These are phyloP conservation scores for Pseudocercospora crystallina DNA, from an alignment of 2,329 filamentous ascomycete genomes.

Conservation along the genomic window DNA sequence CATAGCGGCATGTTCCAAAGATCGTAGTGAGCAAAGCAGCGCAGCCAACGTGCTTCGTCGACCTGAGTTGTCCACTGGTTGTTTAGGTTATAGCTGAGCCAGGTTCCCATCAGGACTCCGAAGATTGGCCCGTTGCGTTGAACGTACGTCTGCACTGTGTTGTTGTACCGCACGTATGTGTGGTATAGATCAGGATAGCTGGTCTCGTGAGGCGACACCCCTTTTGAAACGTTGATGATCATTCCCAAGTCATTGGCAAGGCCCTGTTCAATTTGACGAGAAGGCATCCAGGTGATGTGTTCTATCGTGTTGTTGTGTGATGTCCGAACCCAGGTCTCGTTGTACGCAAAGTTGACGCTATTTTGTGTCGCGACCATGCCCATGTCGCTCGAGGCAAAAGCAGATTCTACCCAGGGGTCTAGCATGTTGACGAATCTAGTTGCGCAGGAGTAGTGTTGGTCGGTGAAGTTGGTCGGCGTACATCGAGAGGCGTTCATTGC, in stretches of 20 bases:
- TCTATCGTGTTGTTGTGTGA: neutral
- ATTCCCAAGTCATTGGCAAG: constrained; percentile 9
- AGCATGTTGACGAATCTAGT: constrained; percentile 1
- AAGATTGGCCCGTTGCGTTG: constrained; percentile 21
- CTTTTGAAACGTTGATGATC: neutral
- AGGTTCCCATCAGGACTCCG: too few relatives aligned
- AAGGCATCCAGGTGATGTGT: constrained; percentile 22
- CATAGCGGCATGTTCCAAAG: neutral
- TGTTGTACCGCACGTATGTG: constrained; percentile 5
- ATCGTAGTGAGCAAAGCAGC: constrained; percentile 18
- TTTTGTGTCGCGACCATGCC: constrained; percentile 3
- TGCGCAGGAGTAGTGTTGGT: constrained; percentile 8
- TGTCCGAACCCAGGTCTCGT: neutral
- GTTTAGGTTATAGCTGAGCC: too few relatives aligned
- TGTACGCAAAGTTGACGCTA: constrained; percentile 9
- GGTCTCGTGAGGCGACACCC: too few relatives aligned
- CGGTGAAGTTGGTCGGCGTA: neutral
- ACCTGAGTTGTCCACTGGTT: constrained; percentile 15
- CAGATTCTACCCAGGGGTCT: constrained; percentile 15
- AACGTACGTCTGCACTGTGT: constrained; percentile 13
- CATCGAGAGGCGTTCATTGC: neutral
- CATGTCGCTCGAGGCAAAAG: neutral
- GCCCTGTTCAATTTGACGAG: constrained; percentile 21
- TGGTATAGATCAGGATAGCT: neutral
- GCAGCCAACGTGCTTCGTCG: constrained; percentile 3